Evolutionary conservation across 2,329 filamentous ascomycete genomes (phyloP).

Genomic region (Juglanconis juglandina): DNA sequence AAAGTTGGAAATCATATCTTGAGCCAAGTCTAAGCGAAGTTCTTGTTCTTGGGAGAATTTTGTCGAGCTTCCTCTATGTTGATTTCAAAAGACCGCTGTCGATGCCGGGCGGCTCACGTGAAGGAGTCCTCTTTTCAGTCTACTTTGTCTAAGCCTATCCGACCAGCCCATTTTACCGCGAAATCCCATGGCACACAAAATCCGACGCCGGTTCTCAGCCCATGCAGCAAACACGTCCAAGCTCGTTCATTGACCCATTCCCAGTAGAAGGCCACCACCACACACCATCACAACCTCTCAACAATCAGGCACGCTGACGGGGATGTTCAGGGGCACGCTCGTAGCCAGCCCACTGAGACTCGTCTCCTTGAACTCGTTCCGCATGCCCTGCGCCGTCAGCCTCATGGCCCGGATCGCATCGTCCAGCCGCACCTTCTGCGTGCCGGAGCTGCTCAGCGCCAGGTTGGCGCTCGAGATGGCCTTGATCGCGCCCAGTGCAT

Average conservation of each 20-base stretch:
- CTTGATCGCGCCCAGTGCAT: slow-evolving; percentile 48
- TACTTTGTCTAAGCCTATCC: too few relatives aligned
- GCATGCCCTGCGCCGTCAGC: slow-evolving; percentile 48
- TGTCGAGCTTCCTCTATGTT: too few relatives aligned
- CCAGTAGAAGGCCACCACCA: background rate
- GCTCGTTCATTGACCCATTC: background rate
- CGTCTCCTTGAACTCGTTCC: slow-evolving; percentile 53
- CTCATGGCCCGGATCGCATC: slow-evolving; percentile 50
- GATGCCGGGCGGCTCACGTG: too few relatives aligned
- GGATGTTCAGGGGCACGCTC: slow-evolving; percentile 47
- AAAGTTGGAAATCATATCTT: background rate
- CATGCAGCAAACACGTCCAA: too few relatives aligned
- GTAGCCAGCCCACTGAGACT: slow-evolving; percentile 48
- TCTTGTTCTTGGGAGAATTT: too few relatives aligned
- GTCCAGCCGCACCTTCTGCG: slow-evolving; percentile 46
- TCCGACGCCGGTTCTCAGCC: too few relatives aligned
- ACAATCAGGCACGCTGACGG: slow-evolving; percentile 51
- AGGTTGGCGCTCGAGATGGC: slow-evolving; percentile 49
- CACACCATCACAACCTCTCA: slow-evolving; percentile 22
- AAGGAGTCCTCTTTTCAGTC: too few relatives aligned
- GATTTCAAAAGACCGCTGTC: too few relatives aligned
- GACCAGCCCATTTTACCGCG: too few relatives aligned
- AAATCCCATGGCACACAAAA: too few relatives aligned
- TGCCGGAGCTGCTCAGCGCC: slow-evolving; percentile 44
- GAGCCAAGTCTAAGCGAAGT: background rate